Evolutionary conservation across 164 flowering plant species (phyloP), one percentile per base, ranked within the genome.

Genomic region (Buxus sempervirens): DNA sequence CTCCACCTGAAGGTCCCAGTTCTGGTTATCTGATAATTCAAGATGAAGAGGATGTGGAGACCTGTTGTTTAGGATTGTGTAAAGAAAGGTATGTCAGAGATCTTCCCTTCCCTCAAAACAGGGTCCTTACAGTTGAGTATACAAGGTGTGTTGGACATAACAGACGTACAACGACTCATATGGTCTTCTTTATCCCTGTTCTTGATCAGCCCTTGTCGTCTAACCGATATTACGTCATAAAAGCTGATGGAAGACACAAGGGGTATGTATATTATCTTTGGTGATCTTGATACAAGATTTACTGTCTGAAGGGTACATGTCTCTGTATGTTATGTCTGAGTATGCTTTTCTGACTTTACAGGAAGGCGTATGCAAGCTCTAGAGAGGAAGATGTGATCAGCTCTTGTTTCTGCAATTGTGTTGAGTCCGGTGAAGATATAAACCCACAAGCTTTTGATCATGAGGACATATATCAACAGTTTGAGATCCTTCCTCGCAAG

Each of bases 51-150:
- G 74, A 76, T 2, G 78, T 77, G 28, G 72, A 62, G 15, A 62
- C 68, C 1, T 65, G 54, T 10, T 82, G 83, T 56, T 78, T 69
- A n/a, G 85, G 82, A 0, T 19, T 63, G 8, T 80, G 78, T 51
- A 72, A 67, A 67, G 66, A 69, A 15, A 62, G 25, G 25, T 57
- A 24, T 8, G 65, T 77, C 8, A 66, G 60, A 56, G 62, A 66
- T n/a, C 32, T 79, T 9, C 87, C 87, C 0, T 82, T 84, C 26
- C 84, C 87, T 62, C 85, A 80, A 48, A 75, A 82, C 76, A 77
- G 64, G 76, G 66, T 68, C 21, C 54, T 82, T 15, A 58, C 63
- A 0, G 66, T 81, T 24, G 58, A 48, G 0, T 16, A 48, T 49
- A 26, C n/a, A n/a, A n/a, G n/a, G 64, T 5, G 12, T 12, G 45